These are phyloP conservation scores for Geotrichum citri-aurantii DNA, from an alignment of 1,139 yeast genomes.

Conservation along the genomic window DNA sequence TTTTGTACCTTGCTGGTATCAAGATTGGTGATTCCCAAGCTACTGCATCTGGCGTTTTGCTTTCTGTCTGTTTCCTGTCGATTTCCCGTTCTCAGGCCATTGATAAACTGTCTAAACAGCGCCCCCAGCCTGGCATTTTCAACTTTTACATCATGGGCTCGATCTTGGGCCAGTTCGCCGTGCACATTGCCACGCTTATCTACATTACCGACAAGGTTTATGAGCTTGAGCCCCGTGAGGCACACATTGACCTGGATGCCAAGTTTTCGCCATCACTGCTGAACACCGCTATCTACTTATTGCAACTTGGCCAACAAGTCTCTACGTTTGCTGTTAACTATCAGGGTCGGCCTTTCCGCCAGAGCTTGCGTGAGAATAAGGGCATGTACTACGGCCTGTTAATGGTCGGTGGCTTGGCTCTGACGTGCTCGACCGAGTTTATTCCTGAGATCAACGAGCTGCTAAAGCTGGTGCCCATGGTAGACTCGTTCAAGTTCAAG, in stretches of 20 bases:
- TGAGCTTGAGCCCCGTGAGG: slow-evolving; percentile 84
- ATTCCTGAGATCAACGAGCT: slow-evolving; percentile 91
- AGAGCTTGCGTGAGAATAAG: slow-evolving; percentile 80
- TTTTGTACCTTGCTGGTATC: slow-evolving; percentile 92
- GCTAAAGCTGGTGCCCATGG: slow-evolving; percentile 88
- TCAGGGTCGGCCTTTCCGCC: slow-evolving; percentile 96
- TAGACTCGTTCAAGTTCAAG: slow-evolving; percentile 62
- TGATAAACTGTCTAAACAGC: slow-evolving; percentile 80
- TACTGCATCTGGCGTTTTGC: slow-evolving; percentile 82
- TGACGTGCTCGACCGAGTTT: slow-evolving; percentile 91
- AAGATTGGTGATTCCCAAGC: slow-evolving; percentile 98
- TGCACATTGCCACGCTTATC: slow-evolving; percentile 77
- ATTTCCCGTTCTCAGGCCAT: slow-evolving; percentile 92
- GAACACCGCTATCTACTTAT: slow-evolving; percentile 91
- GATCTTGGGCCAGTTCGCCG: slow-evolving; percentile 90
- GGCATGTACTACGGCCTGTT: slow-evolving; percentile 96
- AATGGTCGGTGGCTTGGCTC: slow-evolving; percentile 84
- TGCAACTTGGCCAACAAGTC: slow-evolving; percentile 93
- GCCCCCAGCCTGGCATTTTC: slow-evolving; percentile 98
- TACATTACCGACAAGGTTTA: slow-evolving; percentile 81
- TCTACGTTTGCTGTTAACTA: slow-evolving; percentile 97
- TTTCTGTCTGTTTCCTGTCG: slow-evolving; percentile 91
- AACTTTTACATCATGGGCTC: slow-evolving; percentile 96
- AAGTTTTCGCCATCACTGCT: slow-evolving; percentile 81
- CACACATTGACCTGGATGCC: slow-evolving; percentile 82